These are phyloP conservation scores for Ophiostoma himal-ulmi DNA, from an alignment of 2,329 filamentous ascomycete genomes.

Conservation along the genomic window DNA sequence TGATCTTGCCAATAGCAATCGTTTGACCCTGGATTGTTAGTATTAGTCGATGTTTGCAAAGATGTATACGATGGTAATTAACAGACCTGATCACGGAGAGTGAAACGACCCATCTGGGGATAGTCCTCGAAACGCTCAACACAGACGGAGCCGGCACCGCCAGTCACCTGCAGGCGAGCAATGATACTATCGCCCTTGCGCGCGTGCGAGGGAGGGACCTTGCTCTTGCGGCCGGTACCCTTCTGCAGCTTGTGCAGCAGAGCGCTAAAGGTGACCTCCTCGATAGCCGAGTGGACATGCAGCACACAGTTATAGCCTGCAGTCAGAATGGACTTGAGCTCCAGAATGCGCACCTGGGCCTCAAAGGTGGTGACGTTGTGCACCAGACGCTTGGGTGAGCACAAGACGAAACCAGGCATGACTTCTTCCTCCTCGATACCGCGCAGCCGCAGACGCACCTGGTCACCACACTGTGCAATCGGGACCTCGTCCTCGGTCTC, in stretches of 20 bases:
- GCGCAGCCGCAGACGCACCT: slow-evolving; percentile 84
- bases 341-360: slow-evolving; percentile 91
- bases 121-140: slow-evolving; percentile 95
- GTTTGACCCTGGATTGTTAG: slow-evolving; percentile 71
- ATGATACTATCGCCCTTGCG: slow-evolving; percentile 80
- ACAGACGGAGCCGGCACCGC: slow-evolving; percentile 80
- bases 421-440: slow-evolving; percentile 98
- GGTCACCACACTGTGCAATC: slow-evolving; percentile 83
- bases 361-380: slow-evolving; percentile 88
- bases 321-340: slow-evolving; percentile 87
- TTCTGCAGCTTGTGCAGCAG: slow-evolving; percentile 94
- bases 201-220: slow-evolving; percentile 85
- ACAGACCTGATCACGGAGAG: slow-evolving; percentile 75
- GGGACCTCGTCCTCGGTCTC: slow-evolving; percentile 91
- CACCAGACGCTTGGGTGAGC: slow-evolving; percentile 87
- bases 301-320: slow-evolving; percentile 97
- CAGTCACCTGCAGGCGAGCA: slow-evolving; percentile 79
- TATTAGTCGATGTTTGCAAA: slow-evolving; percentile 21
- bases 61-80: neutral
- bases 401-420: slow-evolving; percentile 89
- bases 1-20: slow-evolving; percentile 98
- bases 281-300: slow-evolving; percentile 94
- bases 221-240: slow-evolving; percentile 88
- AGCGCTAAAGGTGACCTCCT: slow-evolving; percentile 87
- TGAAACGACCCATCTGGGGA: slow-evolving; percentile 87